These are phyloP conservation scores for Neospora caninum DNA, from an alignment of 169 alveolate genomes.

Conservation along the genomic window DNA sequence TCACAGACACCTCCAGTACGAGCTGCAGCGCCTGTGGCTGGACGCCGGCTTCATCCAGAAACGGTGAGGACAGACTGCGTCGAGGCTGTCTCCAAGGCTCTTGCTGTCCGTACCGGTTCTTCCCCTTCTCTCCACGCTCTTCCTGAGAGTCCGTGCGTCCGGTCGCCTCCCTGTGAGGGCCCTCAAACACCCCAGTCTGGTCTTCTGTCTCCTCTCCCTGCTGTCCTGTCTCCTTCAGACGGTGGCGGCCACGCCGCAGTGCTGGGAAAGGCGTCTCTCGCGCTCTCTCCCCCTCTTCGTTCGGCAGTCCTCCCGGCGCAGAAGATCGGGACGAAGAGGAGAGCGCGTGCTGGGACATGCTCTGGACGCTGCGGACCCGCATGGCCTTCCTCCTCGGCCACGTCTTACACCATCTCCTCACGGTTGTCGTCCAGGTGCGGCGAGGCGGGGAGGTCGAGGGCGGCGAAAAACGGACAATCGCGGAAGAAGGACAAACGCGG, in stretches of 20 bases:
- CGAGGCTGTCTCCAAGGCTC: neutral
- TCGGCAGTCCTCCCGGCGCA: neutral
- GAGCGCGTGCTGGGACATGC: neutral
- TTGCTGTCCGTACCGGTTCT: neutral
- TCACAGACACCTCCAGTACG: neutral
- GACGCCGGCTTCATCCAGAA: conserved; percentile 18
- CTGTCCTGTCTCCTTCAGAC: neutral
- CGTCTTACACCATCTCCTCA: conserved; percentile 15
- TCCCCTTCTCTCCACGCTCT: neutral
- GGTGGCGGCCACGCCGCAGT: neutral
- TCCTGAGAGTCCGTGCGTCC: neutral
- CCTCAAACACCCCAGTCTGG: no score
- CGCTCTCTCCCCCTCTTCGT: neutral
- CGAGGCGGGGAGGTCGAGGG: neutral
- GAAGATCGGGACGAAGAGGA: conserved; percentile 2
- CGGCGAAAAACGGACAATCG: neutral
- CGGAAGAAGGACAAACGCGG: neutral
- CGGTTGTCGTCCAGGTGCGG: neutral
- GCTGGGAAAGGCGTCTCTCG: neutral
- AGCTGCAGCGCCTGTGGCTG: conserved; percentile 34
- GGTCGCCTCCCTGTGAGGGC: neutral
- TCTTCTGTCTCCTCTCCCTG: neutral
- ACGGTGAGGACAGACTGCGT: neutral
- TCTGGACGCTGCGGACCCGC: conserved; percentile 19
- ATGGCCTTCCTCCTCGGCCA: neutral